Evolutionary conservation across 345 rosid genomes (phyloP).

Genomic region (Corchorus capsularis): DNA sequence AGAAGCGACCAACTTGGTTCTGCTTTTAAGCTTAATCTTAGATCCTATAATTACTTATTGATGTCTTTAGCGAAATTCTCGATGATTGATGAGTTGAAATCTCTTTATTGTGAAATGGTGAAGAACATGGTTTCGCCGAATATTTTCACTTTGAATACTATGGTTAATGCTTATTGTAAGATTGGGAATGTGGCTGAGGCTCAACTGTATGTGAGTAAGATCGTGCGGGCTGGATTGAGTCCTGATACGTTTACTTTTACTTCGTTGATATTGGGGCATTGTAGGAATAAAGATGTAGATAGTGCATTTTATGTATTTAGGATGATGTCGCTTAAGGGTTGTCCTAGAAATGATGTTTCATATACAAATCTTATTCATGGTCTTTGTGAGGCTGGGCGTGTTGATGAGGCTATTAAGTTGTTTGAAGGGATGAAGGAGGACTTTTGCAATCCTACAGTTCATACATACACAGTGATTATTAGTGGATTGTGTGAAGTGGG

Average conservation of each 20-base stretch:
- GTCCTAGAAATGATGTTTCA: conserved; percentile 70
- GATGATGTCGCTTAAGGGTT: conserved; percentile 63
- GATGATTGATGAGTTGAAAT: conserved; percentile 59
- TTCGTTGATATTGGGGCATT: conserved; percentile 78
- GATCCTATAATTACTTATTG: conserved; percentile 52
- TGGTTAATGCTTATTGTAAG: conserved; percentile 67
- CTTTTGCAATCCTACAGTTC: conserved; percentile 63
- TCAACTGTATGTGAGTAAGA: conserved; percentile 46
- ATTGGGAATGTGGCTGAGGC: conserved; percentile 63
- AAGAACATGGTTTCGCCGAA: conserved; percentile 44
- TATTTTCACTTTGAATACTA: conserved; percentile 60
- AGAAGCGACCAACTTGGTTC: conserved; percentile 20
- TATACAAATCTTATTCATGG: conserved; percentile 82
- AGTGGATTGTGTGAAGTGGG: conserved; percentile 49
- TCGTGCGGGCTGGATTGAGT: conserved; percentile 49
- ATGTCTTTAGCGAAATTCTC: conserved; percentile 54
- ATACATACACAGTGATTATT: conserved; percentile 79
- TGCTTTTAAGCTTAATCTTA: conserved; percentile 46
- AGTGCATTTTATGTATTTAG: conserved; percentile 56
- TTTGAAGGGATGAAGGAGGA: conserved; percentile 64
- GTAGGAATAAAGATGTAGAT: conserved; percentile 68
- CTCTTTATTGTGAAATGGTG: conserved; percentile 48
- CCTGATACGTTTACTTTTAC: conserved; percentile 70
- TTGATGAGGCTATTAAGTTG: conserved; percentile 73
- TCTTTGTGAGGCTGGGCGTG: conserved; percentile 61